Base-by-base conservation (phyloP, 805 yeast genomes). In the Starmera caribaea region DNA sequence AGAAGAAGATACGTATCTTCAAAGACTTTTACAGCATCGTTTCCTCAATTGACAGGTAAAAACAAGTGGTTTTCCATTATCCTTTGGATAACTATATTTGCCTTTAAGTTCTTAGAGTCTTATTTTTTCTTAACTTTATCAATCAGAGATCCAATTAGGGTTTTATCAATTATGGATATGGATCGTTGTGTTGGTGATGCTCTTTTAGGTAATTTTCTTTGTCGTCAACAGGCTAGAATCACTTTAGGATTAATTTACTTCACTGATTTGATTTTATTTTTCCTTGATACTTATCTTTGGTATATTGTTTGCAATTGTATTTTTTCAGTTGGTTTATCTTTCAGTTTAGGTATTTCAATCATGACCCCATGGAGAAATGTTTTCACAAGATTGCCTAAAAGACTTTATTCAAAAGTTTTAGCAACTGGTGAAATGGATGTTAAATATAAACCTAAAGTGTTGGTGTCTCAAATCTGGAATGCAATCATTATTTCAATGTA, bases 301-400 rank as follows among this genome's bases (percentile, higher is more conserved):
- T 85, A 83, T 48, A 84, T 85, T 45, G 69, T 85, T 30, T 80
- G 89, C 74, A 84, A 79, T 50, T 79, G 92, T 4, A 52, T 74
- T 0, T 79, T 82, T 44, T 84, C 94, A 0, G 79, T 83, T 15
- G 68, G 76, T 36, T 59, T 83, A 14, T 81, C 92, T 1, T 73
- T 80, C 49, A 74, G 79, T n/a, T 66, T 80, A 46, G 95, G 95
- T 1, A 78, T 83, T 8, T 83, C 94, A 1, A 76, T 85, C 6
- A 76, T 89, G 78, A 81, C 94, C 2, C 95, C 95, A 0, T 85
- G 95, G 95, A 74, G 84, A 54, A 85, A 83, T 51, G 74, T 81
- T 26, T 85, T 78, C 55, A 72, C 86, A 4, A 63, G 88, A 37
- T 61, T 87, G 16, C 95, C 95, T 0, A 77, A 79, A 50, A 68